Percentiles rank a stretch among this genome's conserved stretches.
These are phyloP conservation scores for Fragaria iinumae DNA, from an alignment of 306 rosid genomes.

Conservation along the genomic window DNA sequence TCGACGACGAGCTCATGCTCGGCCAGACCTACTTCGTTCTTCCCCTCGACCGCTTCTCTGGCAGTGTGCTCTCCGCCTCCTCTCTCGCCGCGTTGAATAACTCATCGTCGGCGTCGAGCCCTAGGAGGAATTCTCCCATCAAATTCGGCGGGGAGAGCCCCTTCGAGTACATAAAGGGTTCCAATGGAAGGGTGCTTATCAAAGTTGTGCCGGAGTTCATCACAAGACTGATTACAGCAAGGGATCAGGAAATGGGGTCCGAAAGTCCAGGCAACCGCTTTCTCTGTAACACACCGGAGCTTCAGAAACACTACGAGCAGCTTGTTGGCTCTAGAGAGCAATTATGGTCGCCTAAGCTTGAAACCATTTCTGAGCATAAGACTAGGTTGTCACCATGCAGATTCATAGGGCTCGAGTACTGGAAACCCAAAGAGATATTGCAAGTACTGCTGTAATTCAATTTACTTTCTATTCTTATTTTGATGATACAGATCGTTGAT, in stretches of 20 bases:
- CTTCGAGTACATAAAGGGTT: slow-evolving; percentile 57
- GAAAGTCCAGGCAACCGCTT: slow-evolving; percentile 18
- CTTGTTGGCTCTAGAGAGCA: slow-evolving; percentile 76
- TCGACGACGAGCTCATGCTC: slow-evolving; percentile 49
- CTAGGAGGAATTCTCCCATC: slow-evolving; percentile 37
- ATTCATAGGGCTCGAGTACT: slow-evolving; percentile 53
- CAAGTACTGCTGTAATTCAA: background rate
- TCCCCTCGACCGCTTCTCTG: slow-evolving; percentile 63
- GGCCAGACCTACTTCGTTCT: slow-evolving; percentile 90
- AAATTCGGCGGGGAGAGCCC: slow-evolving; percentile 69
- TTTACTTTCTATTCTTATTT: background rate
- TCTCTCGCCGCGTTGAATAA: slow-evolving; percentile 43
- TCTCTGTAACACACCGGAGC: slow-evolving; percentile 86
- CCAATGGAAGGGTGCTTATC: slow-evolving; percentile 60
- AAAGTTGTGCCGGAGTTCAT: slow-evolving; percentile 85
- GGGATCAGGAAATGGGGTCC: background rate
- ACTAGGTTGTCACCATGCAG: slow-evolving; percentile 76
- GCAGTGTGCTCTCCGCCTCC: slow-evolving; percentile 47
- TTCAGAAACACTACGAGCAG: slow-evolving; percentile 80
- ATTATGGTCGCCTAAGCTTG: slow-evolving; percentile 90
- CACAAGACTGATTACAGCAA: slow-evolving; percentile 35
- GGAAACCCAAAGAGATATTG: slow-evolving; percentile 53
- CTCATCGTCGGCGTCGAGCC: background rate
- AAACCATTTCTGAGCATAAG: slow-evolving; percentile 73
- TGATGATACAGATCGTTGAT: background rate